These are phyloP conservation scores for Haplosporangium sp. DNA, from an alignment of 371 early-diverging fungal genomes.

Conservation along the genomic window DNA sequence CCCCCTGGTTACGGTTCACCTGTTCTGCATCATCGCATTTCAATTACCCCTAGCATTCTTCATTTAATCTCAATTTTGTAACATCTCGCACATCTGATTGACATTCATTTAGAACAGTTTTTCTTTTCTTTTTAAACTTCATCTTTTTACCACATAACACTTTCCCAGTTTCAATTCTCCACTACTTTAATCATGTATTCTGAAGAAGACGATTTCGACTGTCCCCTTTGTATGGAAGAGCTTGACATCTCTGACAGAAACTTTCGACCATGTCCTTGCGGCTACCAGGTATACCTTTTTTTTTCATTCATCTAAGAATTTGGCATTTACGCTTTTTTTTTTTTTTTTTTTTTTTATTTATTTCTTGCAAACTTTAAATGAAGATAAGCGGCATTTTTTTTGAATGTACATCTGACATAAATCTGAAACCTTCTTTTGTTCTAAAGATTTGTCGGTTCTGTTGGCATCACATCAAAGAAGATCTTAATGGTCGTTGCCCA, in stretches of 20 bases:
- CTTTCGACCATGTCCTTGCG: constrained; percentile 97
- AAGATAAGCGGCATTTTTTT: too few relatives aligned
- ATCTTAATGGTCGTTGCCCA: constrained; percentile 93
- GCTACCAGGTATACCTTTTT: constrained; percentile 86
- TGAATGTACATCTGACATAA: neutral
- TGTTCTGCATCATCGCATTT: neutral
- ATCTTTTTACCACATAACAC: neutral
- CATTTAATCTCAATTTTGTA: neutral
- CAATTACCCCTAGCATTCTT: neutral
- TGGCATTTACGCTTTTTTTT: neutral
- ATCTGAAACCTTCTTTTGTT: neutral
- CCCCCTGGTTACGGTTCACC: neutral
- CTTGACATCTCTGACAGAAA: constrained; percentile 94
- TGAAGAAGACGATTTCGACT: constrained; percentile 90
- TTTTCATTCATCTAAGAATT: neutral
- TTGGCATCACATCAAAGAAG: constrained; percentile 96
- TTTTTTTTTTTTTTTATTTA: too few relatives aligned
- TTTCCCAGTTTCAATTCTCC: neutral
- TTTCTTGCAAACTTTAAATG: too few relatives aligned
- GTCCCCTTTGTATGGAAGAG: constrained; percentile 98
- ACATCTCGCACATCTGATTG: neutral
- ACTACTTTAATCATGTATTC: constrained; percentile 54
- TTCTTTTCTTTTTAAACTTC: constrained; percentile 8
- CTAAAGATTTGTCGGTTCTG: constrained; percentile 97
- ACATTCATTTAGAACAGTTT: neutral